Conservation (phyloP, 2,329 filamentous ascomycete genomes). For the Ophiostoma sp. region DNA sequence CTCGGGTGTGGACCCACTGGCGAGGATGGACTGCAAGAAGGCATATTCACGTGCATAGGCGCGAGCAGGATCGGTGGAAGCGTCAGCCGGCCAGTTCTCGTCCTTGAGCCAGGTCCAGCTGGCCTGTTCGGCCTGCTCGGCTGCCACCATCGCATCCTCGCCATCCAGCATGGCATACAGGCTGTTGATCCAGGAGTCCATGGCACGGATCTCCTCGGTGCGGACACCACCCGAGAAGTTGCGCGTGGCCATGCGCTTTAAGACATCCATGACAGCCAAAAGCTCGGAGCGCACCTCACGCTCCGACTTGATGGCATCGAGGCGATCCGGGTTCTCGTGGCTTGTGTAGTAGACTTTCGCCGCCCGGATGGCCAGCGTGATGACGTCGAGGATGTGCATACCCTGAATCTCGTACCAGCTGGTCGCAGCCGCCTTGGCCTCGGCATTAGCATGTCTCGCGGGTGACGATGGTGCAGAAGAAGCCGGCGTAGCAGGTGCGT, state of each 20-base stretch:
- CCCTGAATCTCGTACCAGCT: slow-evolving; percentile 87
- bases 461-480: slow-evolving; percentile 21
- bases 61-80: slow-evolving; percentile 43
- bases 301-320: slow-evolving; percentile 86
- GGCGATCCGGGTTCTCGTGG: slow-evolving; percentile 80
- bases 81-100: slow-evolving; percentile 63
- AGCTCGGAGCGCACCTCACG: slow-evolving; percentile 81
- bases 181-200: slow-evolving; percentile 75
- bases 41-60: slow-evolving; percentile 77
- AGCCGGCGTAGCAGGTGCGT: slow-evolving; percentile 19
- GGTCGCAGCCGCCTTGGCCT: slow-evolving; percentile 32
- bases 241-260: slow-evolving; percentile 87
- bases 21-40: slow-evolving; percentile 73
- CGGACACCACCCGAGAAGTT: slow-evolving; percentile 82
- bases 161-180: slow-evolving; percentile 74
- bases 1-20: slow-evolving; percentile 26
- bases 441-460: neutral
- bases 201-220: slow-evolving; percentile 72
- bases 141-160: slow-evolving; percentile 75
- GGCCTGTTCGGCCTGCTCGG: slow-evolving; percentile 68
- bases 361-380: slow-evolving; percentile 91
- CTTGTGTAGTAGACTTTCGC: slow-evolving; percentile 96
- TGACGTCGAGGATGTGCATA: slow-evolving; percentile 86
- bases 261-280: slow-evolving; percentile 80
- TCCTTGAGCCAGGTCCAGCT: slow-evolving; percentile 77